These are phyloP conservation scores for Apiospora malaysiana DNA, from an alignment of 2,329 filamentous ascomycete genomes.

Conservation along the genomic window DNA sequence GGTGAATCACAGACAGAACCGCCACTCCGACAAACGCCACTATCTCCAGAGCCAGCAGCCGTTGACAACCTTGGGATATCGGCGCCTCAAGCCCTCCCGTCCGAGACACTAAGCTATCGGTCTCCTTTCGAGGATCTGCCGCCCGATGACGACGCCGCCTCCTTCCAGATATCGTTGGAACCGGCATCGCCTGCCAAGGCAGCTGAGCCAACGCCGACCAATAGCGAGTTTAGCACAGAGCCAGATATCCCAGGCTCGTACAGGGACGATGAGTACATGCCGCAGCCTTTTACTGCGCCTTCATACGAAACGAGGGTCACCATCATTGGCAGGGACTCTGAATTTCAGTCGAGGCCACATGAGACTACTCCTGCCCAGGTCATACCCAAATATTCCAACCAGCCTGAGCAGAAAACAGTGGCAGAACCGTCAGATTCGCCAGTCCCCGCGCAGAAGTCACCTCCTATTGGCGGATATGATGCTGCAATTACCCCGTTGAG, in stretches of 20 bases:
- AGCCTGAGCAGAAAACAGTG: background rate
- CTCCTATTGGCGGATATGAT: slow-evolving; percentile 12
- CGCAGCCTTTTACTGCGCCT: slow-evolving; percentile 45
- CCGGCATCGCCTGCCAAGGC: slow-evolving; percentile 33
- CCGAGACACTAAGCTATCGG: slow-evolving; percentile 49
- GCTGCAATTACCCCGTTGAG: slow-evolving; percentile 22
- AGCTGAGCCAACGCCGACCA: slow-evolving; percentile 35
- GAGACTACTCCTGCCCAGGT: background rate
- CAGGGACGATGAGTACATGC: slow-evolving; percentile 46
- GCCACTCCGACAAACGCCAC: slow-evolving; percentile 41
- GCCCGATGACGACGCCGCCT: slow-evolving; percentile 43
- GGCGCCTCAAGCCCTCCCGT: slow-evolving; percentile 34
- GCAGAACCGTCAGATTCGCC: background rate
- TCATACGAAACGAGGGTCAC: slow-evolving; percentile 55
- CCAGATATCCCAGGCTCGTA: slow-evolving; percentile 40
- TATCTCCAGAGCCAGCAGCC: slow-evolving; percentile 23
- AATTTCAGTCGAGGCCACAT: slow-evolving; percentile 36
- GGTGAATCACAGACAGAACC: slow-evolving; percentile 70
- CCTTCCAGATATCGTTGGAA: slow-evolving; percentile 49
- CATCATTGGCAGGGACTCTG: slow-evolving; percentile 53
- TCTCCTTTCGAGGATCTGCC: slow-evolving; percentile 57
- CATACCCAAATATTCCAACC: background rate
- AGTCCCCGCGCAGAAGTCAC: background rate
- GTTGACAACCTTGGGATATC: slow-evolving; percentile 27
- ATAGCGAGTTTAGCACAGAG: slow-evolving; percentile 33